Evolutionary conservation across 176 grass and related monocot species (phyloP), one percentile per base, ranked within the genome.

Genomic region (Cenchrus americanus): DNA sequence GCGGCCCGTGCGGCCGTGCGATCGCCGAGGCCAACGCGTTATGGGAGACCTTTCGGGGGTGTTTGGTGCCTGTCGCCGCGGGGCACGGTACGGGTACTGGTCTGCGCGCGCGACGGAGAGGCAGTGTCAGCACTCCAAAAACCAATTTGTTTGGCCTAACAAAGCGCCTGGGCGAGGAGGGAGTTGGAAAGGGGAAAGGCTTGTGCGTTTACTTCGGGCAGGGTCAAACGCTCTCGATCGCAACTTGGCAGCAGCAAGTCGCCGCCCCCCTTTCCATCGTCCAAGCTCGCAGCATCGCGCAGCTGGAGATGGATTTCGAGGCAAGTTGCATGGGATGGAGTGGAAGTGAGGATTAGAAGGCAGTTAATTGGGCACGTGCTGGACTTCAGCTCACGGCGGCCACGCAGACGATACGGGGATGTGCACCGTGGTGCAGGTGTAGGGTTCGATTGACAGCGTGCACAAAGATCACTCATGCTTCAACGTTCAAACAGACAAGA

Each of bases 11-110:
- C 79, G 18, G 41, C 10, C 13, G 21, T 14, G 68, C 77, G 85
- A 22, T 44, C 42, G 60, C 78, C 85, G 85, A 82, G 79, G 79
- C 79, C 7, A 50, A 86, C 84, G 88, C 88, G 80, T 66, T 90
- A 69, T 78, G 60, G 84, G 32, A 90, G 80, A 83, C 66, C 59
- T 90, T 78, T 64, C 14, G 11, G n/a, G 3, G 3, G 22, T 17
- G 71, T n/a, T 10, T 5, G 42, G 80, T 48, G 1, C 68, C 3
- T 27, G 78, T 54, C 68, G 75, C 51, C 10, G n/a, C 14, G 23
- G 13, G 15, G 41, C 1, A 1, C 61, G 60, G 8, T 10, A 48
- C 2, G 32, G 32, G 34, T 37, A 37, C 34, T 37, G 34, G 34
- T 37, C 34, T 37, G 34, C 34, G 34, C 34, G 1, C 34, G 34